Percentiles rank a stretch among this genome's conserved stretches.
phyloP scores from a whole-genome alignment of 805 yeast genomes.

The Candida glaebosa region DNA sequence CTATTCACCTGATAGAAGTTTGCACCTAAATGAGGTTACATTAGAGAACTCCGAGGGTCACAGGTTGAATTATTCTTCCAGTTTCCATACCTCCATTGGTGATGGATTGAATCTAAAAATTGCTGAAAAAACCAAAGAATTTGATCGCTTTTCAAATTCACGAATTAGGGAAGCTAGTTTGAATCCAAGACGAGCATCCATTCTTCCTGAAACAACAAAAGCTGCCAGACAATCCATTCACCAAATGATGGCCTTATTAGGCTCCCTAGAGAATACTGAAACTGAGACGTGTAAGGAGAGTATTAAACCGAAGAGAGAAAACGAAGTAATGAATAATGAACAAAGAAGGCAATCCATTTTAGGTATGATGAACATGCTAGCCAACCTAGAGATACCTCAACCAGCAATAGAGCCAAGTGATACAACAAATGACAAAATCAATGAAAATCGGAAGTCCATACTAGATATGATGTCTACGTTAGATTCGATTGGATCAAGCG shows the following conservation, averaged over 20 bases:
- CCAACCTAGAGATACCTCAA: slow-evolving; percentile 15
- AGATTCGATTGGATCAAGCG: slow-evolving; percentile 5
- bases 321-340: slow-evolving; percentile 2
- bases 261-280: slow-evolving; percentile 9
- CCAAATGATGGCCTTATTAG: slow-evolving; percentile 15
- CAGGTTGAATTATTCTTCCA: slow-evolving; percentile 9
- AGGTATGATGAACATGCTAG: slow-evolving; percentile 27
- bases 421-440: slow-evolving; percentile 10
- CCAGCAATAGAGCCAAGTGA: slow-evolving; percentile 3
- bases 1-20: slow-evolving; percentile 8
- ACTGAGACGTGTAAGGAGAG: slow-evolving; percentile 1
- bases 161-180: neutral
- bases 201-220: neutral
- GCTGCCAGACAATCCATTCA: slow-evolving; percentile 9
- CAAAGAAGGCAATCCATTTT: slow-evolving; percentile 20
- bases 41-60: neutral
- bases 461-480: slow-evolving; percentile 31
- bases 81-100: slow-evolving; percentile 22
- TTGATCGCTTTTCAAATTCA: slow-evolving; percentile 11
- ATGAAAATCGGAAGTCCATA: slow-evolving; percentile 24
- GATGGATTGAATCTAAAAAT: slow-evolving; percentile 16
- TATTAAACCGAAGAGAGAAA: neutral
- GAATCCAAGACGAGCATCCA: neutral
- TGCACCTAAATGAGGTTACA: slow-evolving; percentile 5
- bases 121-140: slow-evolving; percentile 12